Percentiles rank a stretch among this genome's conserved stretches.
These are phyloP conservation scores for Erythrophleum fordii DNA, from an alignment of 306 rosid genomes.

Conservation along the genomic window DNA sequence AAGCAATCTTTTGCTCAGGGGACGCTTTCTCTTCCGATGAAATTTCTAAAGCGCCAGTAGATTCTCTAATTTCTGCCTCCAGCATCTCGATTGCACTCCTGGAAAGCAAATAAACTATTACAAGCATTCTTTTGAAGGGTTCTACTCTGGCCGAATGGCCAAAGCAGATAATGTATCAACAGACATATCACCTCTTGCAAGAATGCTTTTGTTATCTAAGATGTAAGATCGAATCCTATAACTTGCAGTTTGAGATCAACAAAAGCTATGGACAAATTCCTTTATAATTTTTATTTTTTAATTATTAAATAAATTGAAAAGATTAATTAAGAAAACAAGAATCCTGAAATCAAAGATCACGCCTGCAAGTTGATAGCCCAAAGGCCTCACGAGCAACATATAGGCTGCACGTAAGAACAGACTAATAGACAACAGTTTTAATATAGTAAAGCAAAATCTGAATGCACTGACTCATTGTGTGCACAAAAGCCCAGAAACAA, in stretches of 20 bases:
- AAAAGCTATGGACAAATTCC: not conserved
- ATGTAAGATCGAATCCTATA: not conserved
- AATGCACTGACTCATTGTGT: not conserved
- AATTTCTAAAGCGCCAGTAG: conserved; percentile 40
- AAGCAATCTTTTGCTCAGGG: conserved; percentile 42
- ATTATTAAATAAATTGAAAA: not conserved
- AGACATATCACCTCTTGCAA: conserved; percentile 2
- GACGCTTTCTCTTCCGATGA: conserved; percentile 48
- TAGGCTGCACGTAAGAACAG: not conserved
- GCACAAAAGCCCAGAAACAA: not conserved
- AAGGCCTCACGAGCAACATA: not conserved
- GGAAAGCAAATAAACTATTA: conserved; percentile 29
- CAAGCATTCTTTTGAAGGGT: conserved; percentile 8
- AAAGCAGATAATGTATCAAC: conserved; percentile 1
- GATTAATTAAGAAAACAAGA: not conserved
- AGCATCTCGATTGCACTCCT: conserved; percentile 88
- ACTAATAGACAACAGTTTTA: not conserved
- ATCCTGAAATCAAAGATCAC: not conserved
- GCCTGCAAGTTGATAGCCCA: not conserved
- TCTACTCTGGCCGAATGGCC: not conserved
- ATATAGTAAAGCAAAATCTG: not conserved
- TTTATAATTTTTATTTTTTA: conserved; percentile 9
- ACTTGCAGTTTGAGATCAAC: not conserved
- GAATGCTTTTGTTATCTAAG: not conserved
- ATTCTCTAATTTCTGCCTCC: conserved; percentile 72